These are phyloP conservation scores for Cercospora nicotianae DNA, from an alignment of 2,329 filamentous ascomycete species.

Conservation along the genomic window DNA sequence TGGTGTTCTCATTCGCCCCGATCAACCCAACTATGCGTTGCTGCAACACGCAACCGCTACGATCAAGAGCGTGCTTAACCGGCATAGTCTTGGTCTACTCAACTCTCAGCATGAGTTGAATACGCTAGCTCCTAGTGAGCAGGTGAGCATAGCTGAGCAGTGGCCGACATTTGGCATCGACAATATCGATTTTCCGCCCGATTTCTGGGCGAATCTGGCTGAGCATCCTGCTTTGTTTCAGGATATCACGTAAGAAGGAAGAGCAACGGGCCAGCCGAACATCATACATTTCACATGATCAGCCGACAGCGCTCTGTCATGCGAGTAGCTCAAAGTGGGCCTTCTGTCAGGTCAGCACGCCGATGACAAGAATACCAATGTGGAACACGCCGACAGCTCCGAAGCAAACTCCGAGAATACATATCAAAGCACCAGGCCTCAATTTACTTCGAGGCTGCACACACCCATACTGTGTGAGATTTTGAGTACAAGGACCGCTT, in stretches of 20 bases:
- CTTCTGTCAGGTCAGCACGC: not conserved
- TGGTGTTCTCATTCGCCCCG: constrained; percentile 32
- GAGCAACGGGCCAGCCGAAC: not conserved
- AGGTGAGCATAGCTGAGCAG: not conserved
- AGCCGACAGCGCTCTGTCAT: not conserved
- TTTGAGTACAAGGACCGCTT: not conserved
- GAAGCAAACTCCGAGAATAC: not conserved
- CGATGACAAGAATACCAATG: not conserved
- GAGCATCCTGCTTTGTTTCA: constrained; percentile 33
- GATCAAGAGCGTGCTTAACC: constrained; percentile 34
- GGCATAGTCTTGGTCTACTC: constrained; percentile 9
- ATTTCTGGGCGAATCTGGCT: constrained; percentile 38
- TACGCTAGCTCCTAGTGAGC: not conserved
- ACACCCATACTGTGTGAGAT: not conserved
- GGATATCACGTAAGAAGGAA: not conserved
- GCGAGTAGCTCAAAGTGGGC: not conserved
- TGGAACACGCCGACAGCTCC: constrained; percentile 4
- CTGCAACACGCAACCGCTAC: constrained; percentile 35
- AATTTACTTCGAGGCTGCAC: not conserved
- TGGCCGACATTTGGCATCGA: constrained; percentile 12
- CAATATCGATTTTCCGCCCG: constrained; percentile 33
- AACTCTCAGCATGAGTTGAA: not conserved
- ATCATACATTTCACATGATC: not conserved
- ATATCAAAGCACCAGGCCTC: not conserved
- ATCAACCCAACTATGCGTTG: constrained; percentile 37